Conservation (phyloP, 345 rosid species). For the Clarkia xantiana region DNA sequence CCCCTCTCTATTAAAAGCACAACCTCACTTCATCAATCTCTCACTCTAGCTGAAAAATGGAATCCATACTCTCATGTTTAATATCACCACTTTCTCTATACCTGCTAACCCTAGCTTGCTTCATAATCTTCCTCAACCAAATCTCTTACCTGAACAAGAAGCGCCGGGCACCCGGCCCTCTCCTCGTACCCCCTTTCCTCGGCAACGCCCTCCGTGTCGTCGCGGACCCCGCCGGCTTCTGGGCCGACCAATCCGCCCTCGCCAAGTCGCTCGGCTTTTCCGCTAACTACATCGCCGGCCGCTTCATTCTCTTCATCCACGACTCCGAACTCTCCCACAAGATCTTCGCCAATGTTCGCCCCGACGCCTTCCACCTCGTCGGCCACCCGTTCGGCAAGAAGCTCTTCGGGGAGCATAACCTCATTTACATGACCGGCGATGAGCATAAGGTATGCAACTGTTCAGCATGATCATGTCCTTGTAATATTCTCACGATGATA, state of each 20-base stretch:
- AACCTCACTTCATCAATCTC: too few species aligned
- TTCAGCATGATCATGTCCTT: too few species aligned
- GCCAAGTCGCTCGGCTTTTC: conserved; percentile 39
- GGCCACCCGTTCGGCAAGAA: conserved; percentile 86
- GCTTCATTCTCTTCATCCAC: conserved; percentile 49
- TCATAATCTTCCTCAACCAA: conserved; percentile 40
- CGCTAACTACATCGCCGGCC: conserved; percentile 52
- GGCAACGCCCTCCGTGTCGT: conserved; percentile 50
- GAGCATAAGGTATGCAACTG: too few species aligned
- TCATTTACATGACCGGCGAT: conserved; percentile 76
- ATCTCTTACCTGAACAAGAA: conserved; percentile 40
- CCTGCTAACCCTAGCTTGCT: conserved; percentile 9
- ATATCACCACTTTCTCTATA: background rate
- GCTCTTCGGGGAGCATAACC: conserved; percentile 72
- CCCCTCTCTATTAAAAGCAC: too few species aligned
- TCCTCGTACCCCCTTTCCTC: conserved; percentile 41
- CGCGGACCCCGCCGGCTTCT: conserved; percentile 49
- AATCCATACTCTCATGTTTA: too few species aligned
- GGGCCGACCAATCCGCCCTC: conserved; percentile 38
- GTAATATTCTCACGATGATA: too few species aligned
- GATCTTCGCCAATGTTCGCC: conserved; percentile 60
- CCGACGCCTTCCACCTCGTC: conserved; percentile 62
- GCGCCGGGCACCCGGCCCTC: conserved; percentile 48
- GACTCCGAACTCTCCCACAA: conserved; percentile 55
- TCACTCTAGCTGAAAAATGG: too few species aligned